These are phyloP conservation scores for Bruguiera sexangula DNA, from an alignment of 345 rosid genomes.

Conservation along the genomic window DNA sequence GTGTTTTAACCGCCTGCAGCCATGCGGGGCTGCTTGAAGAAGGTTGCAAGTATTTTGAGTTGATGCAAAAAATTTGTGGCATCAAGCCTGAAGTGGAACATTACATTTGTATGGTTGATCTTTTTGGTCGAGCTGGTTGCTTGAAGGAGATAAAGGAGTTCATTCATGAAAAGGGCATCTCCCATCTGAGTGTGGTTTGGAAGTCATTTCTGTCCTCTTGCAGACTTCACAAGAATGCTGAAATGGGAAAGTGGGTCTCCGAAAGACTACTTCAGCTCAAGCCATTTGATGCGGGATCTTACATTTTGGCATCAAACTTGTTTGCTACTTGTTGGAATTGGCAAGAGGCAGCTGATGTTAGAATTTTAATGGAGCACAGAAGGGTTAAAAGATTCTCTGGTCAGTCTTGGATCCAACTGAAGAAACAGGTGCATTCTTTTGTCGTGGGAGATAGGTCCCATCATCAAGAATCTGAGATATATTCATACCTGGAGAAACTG, in stretches of 20 bases:
- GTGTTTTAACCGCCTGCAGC: slow-evolving; percentile 54
- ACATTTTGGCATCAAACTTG: slow-evolving; percentile 40
- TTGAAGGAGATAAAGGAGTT: slow-evolving; percentile 43
- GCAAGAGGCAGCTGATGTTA: slow-evolving; percentile 40
- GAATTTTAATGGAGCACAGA: slow-evolving; percentile 38
- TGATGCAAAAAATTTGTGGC: slow-evolving; percentile 42
- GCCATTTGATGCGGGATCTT: slow-evolving; percentile 43
- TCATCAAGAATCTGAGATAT: slow-evolving; percentile 24
- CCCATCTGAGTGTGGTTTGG: slow-evolving; percentile 39
- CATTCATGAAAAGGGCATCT: slow-evolving; percentile 37
- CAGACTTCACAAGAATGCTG: slow-evolving; percentile 37
- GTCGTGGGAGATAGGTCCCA: slow-evolving; percentile 39
- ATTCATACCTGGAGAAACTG: slow-evolving; percentile 31
- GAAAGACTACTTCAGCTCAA: slow-evolving; percentile 32
- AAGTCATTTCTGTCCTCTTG: slow-evolving; percentile 49
- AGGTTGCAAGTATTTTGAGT: slow-evolving; percentile 39
- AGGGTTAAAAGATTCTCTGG: slow-evolving; percentile 44
- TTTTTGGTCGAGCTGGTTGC: slow-evolving; percentile 50
- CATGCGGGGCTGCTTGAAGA: slow-evolving; percentile 48
- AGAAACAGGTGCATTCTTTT: slow-evolving; percentile 33
- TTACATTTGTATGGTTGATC: slow-evolving; percentile 55
- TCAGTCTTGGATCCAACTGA: slow-evolving; percentile 53
- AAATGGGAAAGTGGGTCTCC: slow-evolving; percentile 44
- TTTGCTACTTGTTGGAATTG: slow-evolving; percentile 35
- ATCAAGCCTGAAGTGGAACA: slow-evolving; percentile 49